Percentiles rank a stretch among this genome's conserved stretches.
These are phyloP conservation scores for Calophaca sinica DNA, from an alignment of 306 rosid species.

Conservation along the genomic window DNA sequence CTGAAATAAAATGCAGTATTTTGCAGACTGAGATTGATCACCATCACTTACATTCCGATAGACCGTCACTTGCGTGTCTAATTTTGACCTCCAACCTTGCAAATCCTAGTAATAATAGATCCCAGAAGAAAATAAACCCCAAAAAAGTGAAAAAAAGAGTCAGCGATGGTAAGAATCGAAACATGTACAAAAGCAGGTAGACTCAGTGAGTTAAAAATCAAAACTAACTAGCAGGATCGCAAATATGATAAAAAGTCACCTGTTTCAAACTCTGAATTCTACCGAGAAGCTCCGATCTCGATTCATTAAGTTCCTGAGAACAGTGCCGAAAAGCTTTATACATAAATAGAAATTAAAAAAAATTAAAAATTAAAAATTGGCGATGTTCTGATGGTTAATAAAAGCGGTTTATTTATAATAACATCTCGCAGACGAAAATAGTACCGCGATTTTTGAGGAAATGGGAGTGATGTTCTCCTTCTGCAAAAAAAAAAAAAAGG, in stretches of 20 bases:
- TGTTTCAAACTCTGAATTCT: slow-evolving; percentile 89
- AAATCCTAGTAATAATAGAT: slow-evolving; percentile 68
- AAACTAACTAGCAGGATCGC: not conserved
- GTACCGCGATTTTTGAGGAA: slow-evolving; percentile 75
- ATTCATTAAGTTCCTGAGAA: slow-evolving; percentile 83
- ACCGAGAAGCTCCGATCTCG: slow-evolving; percentile 84
- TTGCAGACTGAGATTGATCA: not conserved
- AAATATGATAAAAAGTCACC: slow-evolving; percentile 47
- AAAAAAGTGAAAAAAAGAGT: not conserved
- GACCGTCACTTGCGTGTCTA: slow-evolving; percentile 85
- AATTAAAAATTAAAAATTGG: not conserved
- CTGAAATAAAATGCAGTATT: not conserved
- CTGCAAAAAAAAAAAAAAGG: slow-evolving; percentile 47
- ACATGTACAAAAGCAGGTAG: too few relatives aligned
- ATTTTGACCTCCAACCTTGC: slow-evolving; percentile 90
- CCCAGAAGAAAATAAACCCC: not conserved
- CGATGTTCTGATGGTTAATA: not conserved
- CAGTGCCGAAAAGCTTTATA: slow-evolving; percentile 16
- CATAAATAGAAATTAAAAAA: not conserved
- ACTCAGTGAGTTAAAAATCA: not conserved
- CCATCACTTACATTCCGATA: slow-evolving; percentile 79
- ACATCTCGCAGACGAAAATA: not conserved
- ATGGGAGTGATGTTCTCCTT: slow-evolving; percentile 74
- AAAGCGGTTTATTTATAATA: not conserved
- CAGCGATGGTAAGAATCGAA: not conserved